Conservation (phyloP, 441 rosid species). For the Kokia cookei region DNA sequence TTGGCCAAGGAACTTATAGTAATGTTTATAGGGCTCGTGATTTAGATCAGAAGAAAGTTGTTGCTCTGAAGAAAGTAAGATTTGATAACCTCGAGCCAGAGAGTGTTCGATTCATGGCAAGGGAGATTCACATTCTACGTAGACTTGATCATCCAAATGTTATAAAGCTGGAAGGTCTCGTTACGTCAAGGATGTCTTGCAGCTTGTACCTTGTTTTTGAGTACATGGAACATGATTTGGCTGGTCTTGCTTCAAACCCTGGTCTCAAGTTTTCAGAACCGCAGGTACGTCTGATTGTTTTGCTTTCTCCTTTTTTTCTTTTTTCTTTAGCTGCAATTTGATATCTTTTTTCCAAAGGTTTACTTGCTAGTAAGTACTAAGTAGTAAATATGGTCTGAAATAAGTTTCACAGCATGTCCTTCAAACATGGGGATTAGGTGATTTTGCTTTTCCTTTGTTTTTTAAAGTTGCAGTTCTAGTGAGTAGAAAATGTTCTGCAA, state of each 20-base stretch:
- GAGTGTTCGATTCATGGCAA: slow-evolving; percentile 97
- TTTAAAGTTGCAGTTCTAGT: not conserved
- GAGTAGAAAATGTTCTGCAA: not conserved
- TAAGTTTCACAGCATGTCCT: not conserved
- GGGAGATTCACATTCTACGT: slow-evolving; percentile 93
- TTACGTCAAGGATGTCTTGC: slow-evolving; percentile 97
- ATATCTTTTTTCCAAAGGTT: not conserved
- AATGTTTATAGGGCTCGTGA: slow-evolving; percentile 95
- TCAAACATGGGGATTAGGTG: not conserved
- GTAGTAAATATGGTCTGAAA: not conserved
- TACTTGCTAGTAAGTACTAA: not conserved
- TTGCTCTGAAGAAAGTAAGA: slow-evolving; percentile 83
- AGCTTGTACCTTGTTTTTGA: slow-evolving; percentile 88
- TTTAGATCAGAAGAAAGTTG: slow-evolving; percentile 82
- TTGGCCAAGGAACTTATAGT: slow-evolving; percentile 98
- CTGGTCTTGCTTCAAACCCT: slow-evolving; percentile 93
- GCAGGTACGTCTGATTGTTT: slow-evolving; percentile 37
- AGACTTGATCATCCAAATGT: slow-evolving; percentile 94
- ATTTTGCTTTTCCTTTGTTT: not conserved
- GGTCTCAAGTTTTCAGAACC: slow-evolving; percentile 84
- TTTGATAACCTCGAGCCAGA: slow-evolving; percentile 97
- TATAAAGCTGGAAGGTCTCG: slow-evolving; percentile 91
- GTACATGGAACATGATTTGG: slow-evolving; percentile 98
- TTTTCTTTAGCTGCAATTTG: not conserved
- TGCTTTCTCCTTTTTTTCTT: not conserved